phyloP scores from a whole-genome alignment of 73 alveolate genomes.

The Diophrys sp. region DNA sequence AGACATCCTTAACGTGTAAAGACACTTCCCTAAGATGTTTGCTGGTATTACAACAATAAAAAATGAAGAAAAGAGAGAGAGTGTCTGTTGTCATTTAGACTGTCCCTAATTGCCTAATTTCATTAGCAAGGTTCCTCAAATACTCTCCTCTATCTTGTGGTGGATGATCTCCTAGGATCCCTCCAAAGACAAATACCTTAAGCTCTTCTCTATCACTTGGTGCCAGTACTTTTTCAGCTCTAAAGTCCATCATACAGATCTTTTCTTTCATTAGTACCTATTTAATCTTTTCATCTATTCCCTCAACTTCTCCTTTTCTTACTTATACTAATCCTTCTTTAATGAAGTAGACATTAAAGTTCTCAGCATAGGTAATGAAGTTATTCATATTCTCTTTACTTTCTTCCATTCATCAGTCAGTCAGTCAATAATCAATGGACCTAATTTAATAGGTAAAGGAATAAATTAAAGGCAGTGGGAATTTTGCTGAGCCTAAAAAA shows the following conservation, averaged over 20 bases:
- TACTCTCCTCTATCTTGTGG: constrained; percentile 56
- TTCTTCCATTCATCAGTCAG: background rate
- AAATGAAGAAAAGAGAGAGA: too few relatives aligned
- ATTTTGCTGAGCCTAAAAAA: background rate
- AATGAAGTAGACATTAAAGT: background rate
- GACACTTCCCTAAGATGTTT: too few relatives aligned
- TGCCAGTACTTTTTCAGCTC: constrained; percentile 45
- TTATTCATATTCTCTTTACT: constrained; percentile 5
- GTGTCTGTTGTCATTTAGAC: constrained; percentile 73
- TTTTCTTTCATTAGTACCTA: constrained; percentile 2
- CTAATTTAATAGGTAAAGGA: too few relatives aligned
- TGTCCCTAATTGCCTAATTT: constrained; percentile 59
- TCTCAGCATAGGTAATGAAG: constrained; percentile 5
- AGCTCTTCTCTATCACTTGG: constrained; percentile 35
- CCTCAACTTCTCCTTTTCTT: constrained; percentile 5
- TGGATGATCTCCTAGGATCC: constrained; percentile 65
- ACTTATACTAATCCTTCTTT: constrained; percentile 3
- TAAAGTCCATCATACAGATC: constrained; percentile 52
- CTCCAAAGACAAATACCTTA: constrained; percentile 48
- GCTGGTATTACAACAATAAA: too few relatives aligned
- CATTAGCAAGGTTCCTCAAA: constrained; percentile 25
- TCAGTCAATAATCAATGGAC: too few relatives aligned
- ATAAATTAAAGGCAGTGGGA: too few relatives aligned
- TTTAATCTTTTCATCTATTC: background rate
- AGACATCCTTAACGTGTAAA: too few relatives aligned